phyloP scores from a whole-genome alignment of 2,329 filamentous ascomycete species.

The Apiospora phragmitis region DNA sequence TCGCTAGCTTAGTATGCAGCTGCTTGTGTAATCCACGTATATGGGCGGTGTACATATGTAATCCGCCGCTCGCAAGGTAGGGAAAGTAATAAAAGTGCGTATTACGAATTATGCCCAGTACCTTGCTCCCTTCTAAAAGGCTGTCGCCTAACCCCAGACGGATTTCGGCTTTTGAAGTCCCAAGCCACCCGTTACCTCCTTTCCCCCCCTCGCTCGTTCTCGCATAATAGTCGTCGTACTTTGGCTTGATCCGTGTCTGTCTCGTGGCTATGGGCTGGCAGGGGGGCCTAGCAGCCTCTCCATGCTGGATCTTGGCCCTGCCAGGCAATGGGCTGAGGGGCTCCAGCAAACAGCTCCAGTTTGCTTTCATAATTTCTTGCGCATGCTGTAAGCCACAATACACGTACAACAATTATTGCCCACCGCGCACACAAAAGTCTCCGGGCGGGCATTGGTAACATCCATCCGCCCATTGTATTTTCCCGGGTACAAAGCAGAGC shows the following conservation, averaged over 20 bases:
- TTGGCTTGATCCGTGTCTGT: neutral
- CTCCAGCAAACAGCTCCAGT: neutral
- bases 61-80: neutral
- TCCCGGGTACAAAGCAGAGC: neutral
- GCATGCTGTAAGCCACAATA: neutral
- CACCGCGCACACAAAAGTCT: neutral
- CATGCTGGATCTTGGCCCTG: neutral
- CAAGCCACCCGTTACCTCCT: neutral
- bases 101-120: neutral
- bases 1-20: neutral
- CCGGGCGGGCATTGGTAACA: neutral
- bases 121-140: neutral
- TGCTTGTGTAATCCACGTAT: constrained; percentile 9
- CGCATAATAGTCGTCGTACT: constrained; percentile 4
- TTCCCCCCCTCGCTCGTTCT: neutral
- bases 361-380: constrained; percentile 5
- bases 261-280: neutral
- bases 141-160: neutral
- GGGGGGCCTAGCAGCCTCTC: neutral
- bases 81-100: constrained; percentile 4
- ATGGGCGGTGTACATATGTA: constrained; percentile 1
- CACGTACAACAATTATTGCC: neutral
- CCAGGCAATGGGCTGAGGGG: neutral
- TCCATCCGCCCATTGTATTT: neutral
- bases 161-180: neutral